phyloP scores from a whole-genome alignment of 208 protist species.

The Blastocrithidia nonstop region DNA sequence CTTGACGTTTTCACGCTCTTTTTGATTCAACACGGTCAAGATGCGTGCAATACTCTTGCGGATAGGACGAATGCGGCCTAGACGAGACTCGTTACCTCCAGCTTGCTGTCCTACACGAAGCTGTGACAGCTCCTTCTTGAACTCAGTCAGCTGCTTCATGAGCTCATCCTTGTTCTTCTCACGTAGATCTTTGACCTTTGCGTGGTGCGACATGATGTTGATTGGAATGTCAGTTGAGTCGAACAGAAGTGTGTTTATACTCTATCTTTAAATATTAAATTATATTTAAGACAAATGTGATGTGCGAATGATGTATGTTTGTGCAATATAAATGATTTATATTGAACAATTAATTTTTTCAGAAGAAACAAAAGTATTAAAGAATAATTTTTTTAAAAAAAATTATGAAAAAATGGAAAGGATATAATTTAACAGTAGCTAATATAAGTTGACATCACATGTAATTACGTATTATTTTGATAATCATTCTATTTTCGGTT shows the following conservation, averaged over 20 bases:
- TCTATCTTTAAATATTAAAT: neutral
- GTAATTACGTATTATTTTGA: too few relatives aligned
- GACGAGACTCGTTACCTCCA: slow-evolving; percentile 73
- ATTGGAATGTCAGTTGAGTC: neutral
- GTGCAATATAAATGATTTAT: too few relatives aligned
- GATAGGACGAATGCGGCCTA: slow-evolving; percentile 92
- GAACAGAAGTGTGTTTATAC: too few relatives aligned
- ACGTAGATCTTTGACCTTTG: slow-evolving; percentile 84
- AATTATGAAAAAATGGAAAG: too few relatives aligned
- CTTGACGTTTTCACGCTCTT: slow-evolving; percentile 81
- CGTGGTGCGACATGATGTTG: slow-evolving; percentile 66
- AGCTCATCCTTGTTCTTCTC: slow-evolving; percentile 94
- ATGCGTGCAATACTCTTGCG: slow-evolving; percentile 95
- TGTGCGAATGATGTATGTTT: too few relatives aligned
- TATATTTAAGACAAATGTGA: too few relatives aligned
- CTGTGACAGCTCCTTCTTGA: slow-evolving; percentile 95
- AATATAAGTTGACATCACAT: too few relatives aligned
- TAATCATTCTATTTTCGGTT: too few relatives aligned
- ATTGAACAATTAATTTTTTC: too few relatives aligned
- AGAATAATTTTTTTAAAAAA: too few relatives aligned
- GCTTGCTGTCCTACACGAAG: slow-evolving; percentile 94
- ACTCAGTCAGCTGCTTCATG: slow-evolving; percentile 90
- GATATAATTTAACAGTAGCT: too few relatives aligned
- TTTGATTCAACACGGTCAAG: slow-evolving; percentile 95
- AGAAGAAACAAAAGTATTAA: too few relatives aligned